phyloP scores from a whole-genome alignment of 2,329 filamentous ascomycete genomes.

The Aspergillus hiratsukae region DNA sequence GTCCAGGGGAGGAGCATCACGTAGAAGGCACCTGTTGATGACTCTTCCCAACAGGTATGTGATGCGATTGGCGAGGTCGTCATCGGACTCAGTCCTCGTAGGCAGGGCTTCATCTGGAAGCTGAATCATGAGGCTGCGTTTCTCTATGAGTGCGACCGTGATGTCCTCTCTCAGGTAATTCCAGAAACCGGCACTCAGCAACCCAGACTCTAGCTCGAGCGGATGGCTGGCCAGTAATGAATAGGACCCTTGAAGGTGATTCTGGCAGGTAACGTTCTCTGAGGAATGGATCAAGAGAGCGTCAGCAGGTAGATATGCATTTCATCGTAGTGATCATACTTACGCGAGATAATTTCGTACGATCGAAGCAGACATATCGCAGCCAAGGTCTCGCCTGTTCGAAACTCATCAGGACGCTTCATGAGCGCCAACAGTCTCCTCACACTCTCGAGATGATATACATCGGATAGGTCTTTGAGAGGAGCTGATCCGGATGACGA shows the following conservation, averaged over 20 bases:
- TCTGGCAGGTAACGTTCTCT: slow-evolving; percentile 42
- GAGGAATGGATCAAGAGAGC: not conserved
- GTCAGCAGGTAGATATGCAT: not conserved
- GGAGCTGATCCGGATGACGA: slow-evolving; percentile 13
- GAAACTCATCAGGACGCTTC: slow-evolving; percentile 24
- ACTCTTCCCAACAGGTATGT: slow-evolving; percentile 42
- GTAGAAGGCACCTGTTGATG: slow-evolving; percentile 39
- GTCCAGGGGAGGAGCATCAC: slow-evolving; percentile 1
- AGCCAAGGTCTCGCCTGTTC: slow-evolving; percentile 41
- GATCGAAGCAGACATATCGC: slow-evolving; percentile 47
- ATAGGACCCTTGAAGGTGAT: slow-evolving; percentile 46
- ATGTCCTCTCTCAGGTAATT: slow-evolving; percentile 52
- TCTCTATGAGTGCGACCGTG: slow-evolving; percentile 48
- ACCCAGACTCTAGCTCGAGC: slow-evolving; percentile 17
- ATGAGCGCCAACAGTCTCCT: slow-evolving; percentile 38
- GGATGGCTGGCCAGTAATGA: slow-evolving; percentile 37
- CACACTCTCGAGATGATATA: slow-evolving; percentile 41
- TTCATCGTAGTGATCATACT: not conserved
- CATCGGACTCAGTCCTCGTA: slow-evolving; percentile 17
- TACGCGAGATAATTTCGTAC: slow-evolving; percentile 47
- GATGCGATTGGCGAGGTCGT: slow-evolving; percentile 39
- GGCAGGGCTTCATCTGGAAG: slow-evolving; percentile 20
- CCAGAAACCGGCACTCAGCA: slow-evolving; percentile 46
- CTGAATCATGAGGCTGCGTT: slow-evolving; percentile 41
- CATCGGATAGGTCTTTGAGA: slow-evolving; percentile 28